These are phyloP conservation scores for Penicillium sp. DNA, from an alignment of 2,329 filamentous ascomycete genomes.

Conservation along the genomic window DNA sequence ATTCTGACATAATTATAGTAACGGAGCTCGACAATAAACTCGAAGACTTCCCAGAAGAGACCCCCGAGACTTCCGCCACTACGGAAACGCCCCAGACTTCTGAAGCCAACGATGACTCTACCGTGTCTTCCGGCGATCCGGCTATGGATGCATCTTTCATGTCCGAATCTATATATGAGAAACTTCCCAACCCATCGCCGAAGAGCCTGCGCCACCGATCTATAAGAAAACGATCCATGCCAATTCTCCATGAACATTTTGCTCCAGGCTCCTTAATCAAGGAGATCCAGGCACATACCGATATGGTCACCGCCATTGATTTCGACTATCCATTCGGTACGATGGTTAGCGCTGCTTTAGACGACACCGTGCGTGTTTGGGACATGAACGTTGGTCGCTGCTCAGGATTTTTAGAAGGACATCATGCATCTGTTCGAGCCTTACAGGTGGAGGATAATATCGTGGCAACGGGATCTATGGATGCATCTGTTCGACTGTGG, in stretches of 20 bases:
- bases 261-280: conserved; percentile 85
- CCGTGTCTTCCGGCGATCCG: conserved; percentile 54
- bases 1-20: conserved; percentile 37
- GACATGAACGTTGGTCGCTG: conserved; percentile 91
- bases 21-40: conserved; percentile 62
- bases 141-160: conserved; percentile 70
- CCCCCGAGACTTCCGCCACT: conserved; percentile 30
- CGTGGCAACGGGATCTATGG: conserved; percentile 89
- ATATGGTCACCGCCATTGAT: conserved; percentile 85
- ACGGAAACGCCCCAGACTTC: conserved; percentile 38
- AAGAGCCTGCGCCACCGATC: conserved; percentile 52
- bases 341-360: conserved; percentile 85
- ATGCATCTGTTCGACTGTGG: conserved; percentile 93
- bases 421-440: conserved; percentile 88
- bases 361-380: conserved; percentile 95
- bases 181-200: conserved; percentile 70
- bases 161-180: conserved; percentile 97
- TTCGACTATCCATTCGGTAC: conserved; percentile 98
- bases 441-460: conserved; percentile 95
- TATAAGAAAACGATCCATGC: conserved; percentile 69
- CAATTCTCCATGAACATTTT: conserved; percentile 92
- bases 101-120: conserved; percentile 46
- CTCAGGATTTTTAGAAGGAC: conserved; percentile 87
- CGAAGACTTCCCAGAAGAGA: conserved; percentile 59
- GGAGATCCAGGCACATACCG: conserved; percentile 84